Conservation (phyloP, 2,329 filamentous ascomycete species). For the Fusarium xyrophilum region DNA sequence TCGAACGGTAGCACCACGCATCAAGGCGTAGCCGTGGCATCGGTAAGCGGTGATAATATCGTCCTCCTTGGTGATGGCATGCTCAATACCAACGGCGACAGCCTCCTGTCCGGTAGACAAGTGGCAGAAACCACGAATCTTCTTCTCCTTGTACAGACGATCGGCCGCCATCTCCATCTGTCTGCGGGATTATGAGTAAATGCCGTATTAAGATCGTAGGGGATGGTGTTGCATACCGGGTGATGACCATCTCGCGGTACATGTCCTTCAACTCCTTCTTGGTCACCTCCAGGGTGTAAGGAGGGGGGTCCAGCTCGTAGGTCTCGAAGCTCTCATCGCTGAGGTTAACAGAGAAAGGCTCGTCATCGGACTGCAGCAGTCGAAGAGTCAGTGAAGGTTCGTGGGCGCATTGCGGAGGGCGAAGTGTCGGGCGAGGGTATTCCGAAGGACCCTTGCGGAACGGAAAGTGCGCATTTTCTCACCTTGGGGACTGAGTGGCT, state of each 20-base stretch:
- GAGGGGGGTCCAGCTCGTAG: conserved; percentile 95
- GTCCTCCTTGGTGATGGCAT: conserved; percentile 89
- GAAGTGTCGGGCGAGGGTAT: not conserved
- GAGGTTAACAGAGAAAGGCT: conserved; percentile 89
- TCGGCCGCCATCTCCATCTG: conserved; percentile 99
- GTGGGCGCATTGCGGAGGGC: not conserved
- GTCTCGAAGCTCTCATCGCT: conserved; percentile 99
- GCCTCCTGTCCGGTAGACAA: conserved; percentile 97
- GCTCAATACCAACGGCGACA: conserved; percentile 95
- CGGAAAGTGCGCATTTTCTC: conserved; percentile 44
- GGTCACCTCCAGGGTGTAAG: conserved; percentile 90
- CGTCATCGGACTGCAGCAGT: conserved; percentile 78
- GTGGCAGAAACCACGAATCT: conserved; percentile 99
- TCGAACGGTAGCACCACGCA: conserved; percentile 90
- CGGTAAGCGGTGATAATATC: conserved; percentile 98
- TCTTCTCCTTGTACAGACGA: conserved; percentile 99
- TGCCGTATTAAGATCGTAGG: not conserved
- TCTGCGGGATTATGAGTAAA: conserved; percentile 58
- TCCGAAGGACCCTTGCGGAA: conserved; percentile 5
- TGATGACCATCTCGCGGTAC: conserved; percentile 96
- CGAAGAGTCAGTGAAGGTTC: conserved; percentile 26
- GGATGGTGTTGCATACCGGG: conserved; percentile 69
- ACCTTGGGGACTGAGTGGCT: conserved; percentile 72
- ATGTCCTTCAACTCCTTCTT: conserved; percentile 99
- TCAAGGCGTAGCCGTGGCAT: conserved; percentile 97